These are phyloP conservation scores for Jackrogersella multiformis DNA, from an alignment of 495 filamentous ascomycete species.

Conservation along the genomic window DNA sequence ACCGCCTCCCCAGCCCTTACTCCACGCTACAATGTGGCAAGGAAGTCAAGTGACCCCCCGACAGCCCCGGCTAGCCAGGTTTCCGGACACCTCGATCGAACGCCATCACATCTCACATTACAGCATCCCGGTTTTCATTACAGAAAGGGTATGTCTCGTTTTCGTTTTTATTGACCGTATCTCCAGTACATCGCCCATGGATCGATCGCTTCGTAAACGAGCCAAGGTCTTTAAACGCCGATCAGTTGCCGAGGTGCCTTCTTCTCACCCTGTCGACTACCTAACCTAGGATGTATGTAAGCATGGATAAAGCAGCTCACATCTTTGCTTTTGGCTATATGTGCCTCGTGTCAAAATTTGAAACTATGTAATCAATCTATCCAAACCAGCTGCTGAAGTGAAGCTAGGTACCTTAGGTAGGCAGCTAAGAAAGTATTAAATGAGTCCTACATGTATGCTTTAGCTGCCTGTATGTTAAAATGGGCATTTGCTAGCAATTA, in stretches of 20 bases:
- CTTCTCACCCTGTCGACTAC: neutral
- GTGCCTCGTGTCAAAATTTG: neutral
- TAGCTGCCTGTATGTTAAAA: too few relatives aligned
- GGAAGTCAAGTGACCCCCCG: slow-evolving; percentile 12
- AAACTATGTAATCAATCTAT: neutral
- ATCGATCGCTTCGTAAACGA: slow-evolving; percentile 3
- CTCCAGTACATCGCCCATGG: neutral
- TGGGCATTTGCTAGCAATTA: too few relatives aligned
- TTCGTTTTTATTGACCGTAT: neutral
- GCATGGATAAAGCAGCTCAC: too few relatives aligned
- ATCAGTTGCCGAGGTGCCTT: neutral
- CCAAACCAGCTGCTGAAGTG: too few relatives aligned
- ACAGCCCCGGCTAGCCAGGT: neutral
- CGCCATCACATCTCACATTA: slow-evolving; percentile 13
- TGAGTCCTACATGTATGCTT: too few relatives aligned
- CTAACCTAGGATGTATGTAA: too few relatives aligned
- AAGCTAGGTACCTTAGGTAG: neutral
- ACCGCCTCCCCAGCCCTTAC: neutral
- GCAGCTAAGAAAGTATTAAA: neutral
- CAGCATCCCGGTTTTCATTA: neutral
- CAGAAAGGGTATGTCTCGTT: neutral
- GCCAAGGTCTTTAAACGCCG: neutral
- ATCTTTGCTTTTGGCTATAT: neutral
- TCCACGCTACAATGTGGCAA: neutral
- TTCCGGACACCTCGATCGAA: neutral